A percentile compares a stretch with the other conserved stretches of the same genome.
Evolutionary conservation across 129 eudicot genomes (phyloP).

Genomic region (Mikania micrantha): DNA sequence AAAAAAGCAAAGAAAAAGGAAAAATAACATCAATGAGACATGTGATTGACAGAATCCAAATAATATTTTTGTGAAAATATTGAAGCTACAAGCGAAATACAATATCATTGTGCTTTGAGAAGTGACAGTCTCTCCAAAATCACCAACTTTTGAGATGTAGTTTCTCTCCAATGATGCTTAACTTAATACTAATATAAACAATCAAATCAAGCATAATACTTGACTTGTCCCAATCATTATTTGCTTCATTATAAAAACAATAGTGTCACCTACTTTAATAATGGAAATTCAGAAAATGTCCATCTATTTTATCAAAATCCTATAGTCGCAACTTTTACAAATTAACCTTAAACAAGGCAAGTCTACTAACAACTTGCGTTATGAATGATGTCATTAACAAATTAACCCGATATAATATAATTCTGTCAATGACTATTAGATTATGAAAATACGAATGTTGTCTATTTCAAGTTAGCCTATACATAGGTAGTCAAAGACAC

Average conservation of each 20-base stretch:
- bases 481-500: not conserved
- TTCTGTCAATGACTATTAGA: not conserved
- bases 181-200: not conserved
- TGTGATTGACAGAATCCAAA: not conserved
- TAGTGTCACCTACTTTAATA: not conserved
- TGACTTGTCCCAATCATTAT: not conserved
- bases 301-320: too few species aligned
- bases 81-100: not conserved
- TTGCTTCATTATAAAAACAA: not conserved
- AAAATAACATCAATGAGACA: not conserved
- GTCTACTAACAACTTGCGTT: too few species aligned
- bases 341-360: not conserved
- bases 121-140: not conserved
- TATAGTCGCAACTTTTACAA: not conserved
- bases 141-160: not conserved
- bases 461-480: not conserved
- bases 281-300: not conserved
- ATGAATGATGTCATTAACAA: too few species aligned
- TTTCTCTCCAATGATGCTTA: conserved; percentile 6
- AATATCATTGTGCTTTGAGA: not conserved
- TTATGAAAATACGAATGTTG: not conserved
- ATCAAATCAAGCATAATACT: not conserved
- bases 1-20: too few species aligned
- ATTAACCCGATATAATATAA: not conserved
- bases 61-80: not conserved